Conservation (phyloP, 768 basidiomycete genomes). For the Harrya chromipes region DNA sequence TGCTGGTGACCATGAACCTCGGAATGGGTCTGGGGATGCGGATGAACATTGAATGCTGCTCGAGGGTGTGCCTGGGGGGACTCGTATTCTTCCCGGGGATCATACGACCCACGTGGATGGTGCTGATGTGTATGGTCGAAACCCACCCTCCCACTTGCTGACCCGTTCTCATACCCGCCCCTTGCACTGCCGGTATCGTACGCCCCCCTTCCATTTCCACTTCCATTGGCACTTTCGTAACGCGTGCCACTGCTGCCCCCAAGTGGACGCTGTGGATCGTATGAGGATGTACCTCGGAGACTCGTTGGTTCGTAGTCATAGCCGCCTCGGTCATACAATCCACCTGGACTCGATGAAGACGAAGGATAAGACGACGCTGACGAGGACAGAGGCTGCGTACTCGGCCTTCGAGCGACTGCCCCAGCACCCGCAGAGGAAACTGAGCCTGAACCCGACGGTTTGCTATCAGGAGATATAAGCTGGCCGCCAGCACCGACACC, state of each 20-base stretch:
- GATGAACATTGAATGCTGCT: constrained; percentile 16
- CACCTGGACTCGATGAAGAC: constrained; percentile 14
- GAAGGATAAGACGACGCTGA: constrained; percentile 16
- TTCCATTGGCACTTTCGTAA: constrained; percentile 15
- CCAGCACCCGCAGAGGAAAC: neutral
- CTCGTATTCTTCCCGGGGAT: constrained; percentile 24
- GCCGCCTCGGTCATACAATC: constrained; percentile 20
- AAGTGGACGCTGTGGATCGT: constrained; percentile 21
- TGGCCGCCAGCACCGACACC: constrained; percentile 17
- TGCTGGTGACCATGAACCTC: constrained; percentile 20
- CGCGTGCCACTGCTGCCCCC: constrained; percentile 5
- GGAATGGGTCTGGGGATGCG: constrained; percentile 14
- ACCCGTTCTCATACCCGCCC: constrained; percentile 21
- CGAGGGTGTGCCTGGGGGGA: constrained; percentile 22
- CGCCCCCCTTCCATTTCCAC: constrained; percentile 14
- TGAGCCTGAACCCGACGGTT: constrained; percentile 16
- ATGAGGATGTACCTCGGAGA: constrained; percentile 17
- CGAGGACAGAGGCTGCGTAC: constrained; percentile 14
- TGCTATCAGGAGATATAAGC: constrained; percentile 13
- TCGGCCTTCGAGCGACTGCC: constrained; percentile 10
- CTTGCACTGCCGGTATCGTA: constrained; percentile 20
- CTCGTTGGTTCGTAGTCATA: constrained; percentile 20
- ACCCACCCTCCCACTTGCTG: constrained; percentile 10
- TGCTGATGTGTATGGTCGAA: constrained; percentile 30
- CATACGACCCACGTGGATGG: constrained; percentile 25